phyloP scores from a whole-genome alignment of 345 rosid genomes.

The Atalantia buxifolia region DNA sequence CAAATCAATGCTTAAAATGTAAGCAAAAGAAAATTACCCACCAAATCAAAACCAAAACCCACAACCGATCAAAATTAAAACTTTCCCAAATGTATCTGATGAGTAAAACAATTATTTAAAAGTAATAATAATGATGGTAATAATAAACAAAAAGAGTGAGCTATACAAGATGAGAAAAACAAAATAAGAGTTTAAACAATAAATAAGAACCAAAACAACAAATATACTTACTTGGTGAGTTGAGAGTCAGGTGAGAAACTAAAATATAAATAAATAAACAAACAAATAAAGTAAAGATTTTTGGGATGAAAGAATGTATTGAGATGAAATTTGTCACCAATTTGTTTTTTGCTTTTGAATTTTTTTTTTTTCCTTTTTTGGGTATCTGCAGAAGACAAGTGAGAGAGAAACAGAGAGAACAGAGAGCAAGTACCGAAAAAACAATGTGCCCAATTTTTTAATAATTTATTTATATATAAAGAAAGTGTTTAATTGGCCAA shows the following conservation, averaged over 20 bases:
- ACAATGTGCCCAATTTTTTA: not conserved
- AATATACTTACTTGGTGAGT: not conserved
- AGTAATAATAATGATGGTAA: too few relatives aligned
- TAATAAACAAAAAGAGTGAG: too few relatives aligned
- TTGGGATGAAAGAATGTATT: slow-evolving; percentile 1
- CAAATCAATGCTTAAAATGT: slow-evolving; percentile 10
- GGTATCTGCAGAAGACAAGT: not conserved
- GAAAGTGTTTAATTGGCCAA: slow-evolving; percentile 1
- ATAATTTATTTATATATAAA: not conserved
- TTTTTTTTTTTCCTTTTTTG: not conserved
- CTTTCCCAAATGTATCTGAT: not conserved
- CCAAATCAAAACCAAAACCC: slow-evolving; percentile 2
- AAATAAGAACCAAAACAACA: not conserved
- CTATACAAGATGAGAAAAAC: not conserved
- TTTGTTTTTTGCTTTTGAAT: not conserved
- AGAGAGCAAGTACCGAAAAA: not conserved
- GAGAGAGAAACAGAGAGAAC: not conserved
- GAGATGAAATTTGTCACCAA: not conserved
- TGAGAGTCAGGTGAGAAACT: not conserved
- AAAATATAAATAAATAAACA: too few relatives aligned
- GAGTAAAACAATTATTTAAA: not conserved
- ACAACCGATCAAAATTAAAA: slow-evolving; percentile 6
- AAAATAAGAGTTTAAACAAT: not conserved
- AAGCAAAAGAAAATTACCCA: slow-evolving; percentile 2
- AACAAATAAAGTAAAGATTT: too few relatives aligned